These are phyloP conservation scores for Pseudozyma thailandica DNA, from an alignment of 1,284 basidiomycete genomes.

Conservation along the genomic window DNA sequence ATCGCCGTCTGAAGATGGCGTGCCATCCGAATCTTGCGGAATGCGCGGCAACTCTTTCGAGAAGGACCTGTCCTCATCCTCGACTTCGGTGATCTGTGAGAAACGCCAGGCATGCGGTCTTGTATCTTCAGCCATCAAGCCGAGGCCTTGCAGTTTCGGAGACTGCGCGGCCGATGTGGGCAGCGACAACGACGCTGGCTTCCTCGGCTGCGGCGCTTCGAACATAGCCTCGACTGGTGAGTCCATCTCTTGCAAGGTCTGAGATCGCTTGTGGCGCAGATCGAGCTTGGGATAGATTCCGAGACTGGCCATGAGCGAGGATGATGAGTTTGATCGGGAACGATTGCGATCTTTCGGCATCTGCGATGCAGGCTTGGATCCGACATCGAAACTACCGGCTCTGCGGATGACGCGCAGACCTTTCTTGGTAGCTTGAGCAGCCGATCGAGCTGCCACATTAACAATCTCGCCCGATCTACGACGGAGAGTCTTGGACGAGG, in stretches of 20 bases:
- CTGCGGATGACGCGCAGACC: conserved; percentile 35
- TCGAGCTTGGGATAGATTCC: conserved; percentile 12
- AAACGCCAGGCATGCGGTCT: conserved; percentile 28
- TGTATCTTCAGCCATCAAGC: conserved; percentile 9
- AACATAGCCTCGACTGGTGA: background rate
- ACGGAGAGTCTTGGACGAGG: conserved; percentile 25
- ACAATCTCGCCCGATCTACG: conserved; percentile 40
- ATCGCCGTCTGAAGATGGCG: conserved; percentile 24
- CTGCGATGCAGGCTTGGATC: conserved; percentile 11
- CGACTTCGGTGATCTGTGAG: conserved; percentile 44
- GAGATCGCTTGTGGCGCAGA: conserved; percentile 28
- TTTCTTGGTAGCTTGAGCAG: conserved; percentile 39
- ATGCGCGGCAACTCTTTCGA: conserved; percentile 30
- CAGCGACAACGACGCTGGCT: conserved; percentile 9
- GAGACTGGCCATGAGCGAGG: conserved; percentile 22
- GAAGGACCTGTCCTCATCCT: conserved; percentile 40
- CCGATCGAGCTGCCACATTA: conserved; percentile 28
- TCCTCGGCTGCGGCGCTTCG: background rate
- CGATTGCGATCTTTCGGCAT: conserved; percentile 9
- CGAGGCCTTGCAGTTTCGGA: conserved; percentile 25
- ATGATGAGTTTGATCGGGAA: conserved; percentile 42
- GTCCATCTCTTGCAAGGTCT: conserved; percentile 24
- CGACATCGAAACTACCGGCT: conserved; percentile 47
- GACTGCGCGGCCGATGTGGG: conserved; percentile 16
- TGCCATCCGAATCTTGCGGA: background rate